Evolutionary conservation across 2,329 filamentous ascomycete genomes (phyloP).

Genomic region (Microcyclosporella mali): DNA sequence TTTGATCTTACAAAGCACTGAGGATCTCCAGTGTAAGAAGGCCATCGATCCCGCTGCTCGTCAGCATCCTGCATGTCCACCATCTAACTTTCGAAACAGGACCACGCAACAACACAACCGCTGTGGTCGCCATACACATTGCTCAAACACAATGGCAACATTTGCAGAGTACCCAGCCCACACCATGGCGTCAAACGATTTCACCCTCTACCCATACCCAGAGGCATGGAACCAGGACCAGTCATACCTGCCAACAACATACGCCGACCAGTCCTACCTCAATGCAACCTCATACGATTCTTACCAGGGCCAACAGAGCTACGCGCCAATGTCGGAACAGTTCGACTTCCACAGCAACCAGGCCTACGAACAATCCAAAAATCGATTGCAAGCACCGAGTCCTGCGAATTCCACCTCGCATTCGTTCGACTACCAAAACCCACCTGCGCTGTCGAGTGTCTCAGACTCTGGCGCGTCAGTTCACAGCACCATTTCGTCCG

Average conservation of each 20-base stretch:
- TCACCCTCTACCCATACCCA: slow-evolving; percentile 29
- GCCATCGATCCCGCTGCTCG: background rate
- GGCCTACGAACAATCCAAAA: slow-evolving; percentile 34
- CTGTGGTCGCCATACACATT: slow-evolving; percentile 26
- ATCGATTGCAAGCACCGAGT: slow-evolving; percentile 32
- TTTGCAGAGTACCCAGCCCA: slow-evolving; percentile 26
- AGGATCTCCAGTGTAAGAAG: background rate
- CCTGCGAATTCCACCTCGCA: slow-evolving; percentile 38
- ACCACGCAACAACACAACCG: slow-evolving; percentile 16
- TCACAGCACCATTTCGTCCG: slow-evolving; percentile 44
- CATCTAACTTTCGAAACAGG: background rate
- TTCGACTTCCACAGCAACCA: slow-evolving; percentile 34
- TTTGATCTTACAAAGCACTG: slow-evolving; percentile 3
- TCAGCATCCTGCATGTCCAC: background rate
- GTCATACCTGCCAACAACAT: slow-evolving; percentile 23
- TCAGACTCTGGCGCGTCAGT: slow-evolving; percentile 48
- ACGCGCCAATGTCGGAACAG: slow-evolving; percentile 32
- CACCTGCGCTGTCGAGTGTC: slow-evolving; percentile 42
- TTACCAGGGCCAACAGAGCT: slow-evolving; percentile 29
- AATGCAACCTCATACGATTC: slow-evolving; percentile 33
- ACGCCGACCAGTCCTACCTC: slow-evolving; percentile 24
- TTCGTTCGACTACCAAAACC: slow-evolving; percentile 40
- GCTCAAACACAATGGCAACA: slow-evolving; percentile 22
- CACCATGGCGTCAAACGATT: slow-evolving; percentile 28
- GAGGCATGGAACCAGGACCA: slow-evolving; percentile 28